Evolutionary conservation across 495 filamentous ascomycete species (phyloP), one percentile per base, ranked within the genome.

Genomic region (Xylaria longipes): DNA sequence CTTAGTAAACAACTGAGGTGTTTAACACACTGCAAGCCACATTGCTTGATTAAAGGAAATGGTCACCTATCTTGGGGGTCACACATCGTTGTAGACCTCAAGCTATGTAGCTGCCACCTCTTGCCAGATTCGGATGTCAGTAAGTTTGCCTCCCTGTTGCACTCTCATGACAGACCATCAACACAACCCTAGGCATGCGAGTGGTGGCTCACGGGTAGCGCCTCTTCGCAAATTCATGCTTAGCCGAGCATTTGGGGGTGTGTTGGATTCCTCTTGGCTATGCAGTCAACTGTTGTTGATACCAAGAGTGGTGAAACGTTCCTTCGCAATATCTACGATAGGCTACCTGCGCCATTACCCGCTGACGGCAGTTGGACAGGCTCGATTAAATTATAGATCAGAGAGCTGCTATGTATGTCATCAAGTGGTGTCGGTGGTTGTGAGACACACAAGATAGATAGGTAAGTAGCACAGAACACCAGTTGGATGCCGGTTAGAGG

Each of bases 271-370:
- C 37, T 63, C 60, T 63, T 63, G 60, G 60, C 60, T 27, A 62
- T 41, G 58, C 58, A 11, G 20, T 39, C 14, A 22, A 29, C 37
- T 25, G 29, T 27, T 37, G 17, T 22, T 60, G 57, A 4, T 43
- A 29, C 22, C 35, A 27, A 27, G 25, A 65, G 39, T 46, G 62
- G 41, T 65, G 62, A 65, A 65, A 65, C 62, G 41, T 65, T 65
- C 62, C 62, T 8, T 45, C 37, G 2, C 6, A 65, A 65, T 46
- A 45, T 15, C 0, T 43, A 43, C 35, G 35, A 39, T 43, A 63
- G n/a, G 35, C n/a, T 17, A 63, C 27, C 14, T 46, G 31, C 25
- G 25, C 41, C 25, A 31, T 33, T 33, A 65, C 15, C 41, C 14
- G 41, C 14, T 15, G 37, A 45, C 39, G 25, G 25, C 22, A n/a